phyloP scores from a whole-genome alignment of 441 rosid species.

The Flueggea neowawraea region DNA sequence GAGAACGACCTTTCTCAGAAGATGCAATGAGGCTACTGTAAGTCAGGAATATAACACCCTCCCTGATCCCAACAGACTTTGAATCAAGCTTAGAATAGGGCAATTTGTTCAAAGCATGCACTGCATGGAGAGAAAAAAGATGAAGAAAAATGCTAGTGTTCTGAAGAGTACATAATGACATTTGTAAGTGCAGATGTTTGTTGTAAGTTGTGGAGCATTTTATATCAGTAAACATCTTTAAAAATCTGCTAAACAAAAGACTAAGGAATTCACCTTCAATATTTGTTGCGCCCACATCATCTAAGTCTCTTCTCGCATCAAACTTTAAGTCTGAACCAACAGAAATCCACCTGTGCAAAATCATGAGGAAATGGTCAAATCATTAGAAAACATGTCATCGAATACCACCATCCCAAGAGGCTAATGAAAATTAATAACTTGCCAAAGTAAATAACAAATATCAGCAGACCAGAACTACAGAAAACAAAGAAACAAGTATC shows the following conservation, averaged over 20 bases:
- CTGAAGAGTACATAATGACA: no score
- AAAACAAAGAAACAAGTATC: constrained; percentile 3
- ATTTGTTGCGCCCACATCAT: constrained; percentile 87
- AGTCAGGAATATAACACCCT: constrained; percentile 94
- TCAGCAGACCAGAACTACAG: not conserved
- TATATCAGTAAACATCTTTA: not conserved
- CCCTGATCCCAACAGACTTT: constrained; percentile 82
- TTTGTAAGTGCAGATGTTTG: no score
- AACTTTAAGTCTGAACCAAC: constrained; percentile 97
- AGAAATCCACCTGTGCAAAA: constrained; percentile 91
- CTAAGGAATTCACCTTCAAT: constrained; percentile 52
- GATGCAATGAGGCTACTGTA: constrained; percentile 99
- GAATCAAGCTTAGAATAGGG: constrained; percentile 99
- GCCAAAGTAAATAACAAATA: not conserved
- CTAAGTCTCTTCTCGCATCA: constrained; percentile 98
- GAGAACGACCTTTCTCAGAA: constrained; percentile 99
- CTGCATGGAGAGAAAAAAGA: constrained; percentile 41
- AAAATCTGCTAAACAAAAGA: not conserved
- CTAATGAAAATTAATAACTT: constrained; percentile 10
- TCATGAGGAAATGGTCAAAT: constrained; percentile 18
- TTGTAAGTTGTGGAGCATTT: not conserved
- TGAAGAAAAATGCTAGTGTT: not conserved
- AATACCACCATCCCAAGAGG: constrained; percentile 5
- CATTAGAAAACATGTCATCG: constrained; percentile 14
- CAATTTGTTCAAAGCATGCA: constrained; percentile 96